Conservation (phyloP, 1,139 yeast genomes). For the Suhomyces choctaworum region DNA sequence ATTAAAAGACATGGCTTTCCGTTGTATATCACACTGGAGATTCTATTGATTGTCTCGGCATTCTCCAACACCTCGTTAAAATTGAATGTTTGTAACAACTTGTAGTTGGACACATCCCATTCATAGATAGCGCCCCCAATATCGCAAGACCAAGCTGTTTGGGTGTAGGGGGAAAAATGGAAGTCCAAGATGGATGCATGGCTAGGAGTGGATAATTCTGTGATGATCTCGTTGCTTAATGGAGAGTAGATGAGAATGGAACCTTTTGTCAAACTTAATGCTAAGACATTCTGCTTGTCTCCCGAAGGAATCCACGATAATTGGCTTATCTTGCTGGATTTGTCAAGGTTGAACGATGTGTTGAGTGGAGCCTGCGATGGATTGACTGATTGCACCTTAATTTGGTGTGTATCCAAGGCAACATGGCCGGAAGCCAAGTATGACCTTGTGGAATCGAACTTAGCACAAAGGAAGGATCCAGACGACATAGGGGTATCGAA, state of each 20-base stretch:
- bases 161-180: slow-evolving; percentile 42
- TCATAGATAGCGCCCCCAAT: slow-evolving; percentile 60
- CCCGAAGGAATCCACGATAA: slow-evolving; percentile 54
- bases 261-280: slow-evolving; percentile 70
- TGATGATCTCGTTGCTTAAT: slow-evolving; percentile 53
- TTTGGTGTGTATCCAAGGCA: slow-evolving; percentile 72
- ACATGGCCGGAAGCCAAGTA: slow-evolving; percentile 67
- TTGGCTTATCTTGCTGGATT: slow-evolving; percentile 51
- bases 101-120: slow-evolving; percentile 57
- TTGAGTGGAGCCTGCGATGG: slow-evolving; percentile 39
- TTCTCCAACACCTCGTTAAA: slow-evolving; percentile 40
- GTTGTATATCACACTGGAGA: slow-evolving; percentile 37
- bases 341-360: slow-evolving; percentile 53
- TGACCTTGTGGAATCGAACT: slow-evolving; percentile 57
- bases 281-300: slow-evolving; percentile 47
- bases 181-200: slow-evolving; percentile 56
- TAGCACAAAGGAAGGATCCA: slow-evolving; percentile 32
- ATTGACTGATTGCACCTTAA: slow-evolving; percentile 60
- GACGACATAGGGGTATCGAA: slow-evolving; percentile 9
- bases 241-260: slow-evolving; percentile 69
- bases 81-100: slow-evolving; percentile 42
- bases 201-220: slow-evolving; percentile 52
- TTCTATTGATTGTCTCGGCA: slow-evolving; percentile 33
- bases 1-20: slow-evolving; percentile 51
- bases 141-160: slow-evolving; percentile 65